Conservation (phyloP, 345 rosid species). For the Garcia nutans region DNA sequence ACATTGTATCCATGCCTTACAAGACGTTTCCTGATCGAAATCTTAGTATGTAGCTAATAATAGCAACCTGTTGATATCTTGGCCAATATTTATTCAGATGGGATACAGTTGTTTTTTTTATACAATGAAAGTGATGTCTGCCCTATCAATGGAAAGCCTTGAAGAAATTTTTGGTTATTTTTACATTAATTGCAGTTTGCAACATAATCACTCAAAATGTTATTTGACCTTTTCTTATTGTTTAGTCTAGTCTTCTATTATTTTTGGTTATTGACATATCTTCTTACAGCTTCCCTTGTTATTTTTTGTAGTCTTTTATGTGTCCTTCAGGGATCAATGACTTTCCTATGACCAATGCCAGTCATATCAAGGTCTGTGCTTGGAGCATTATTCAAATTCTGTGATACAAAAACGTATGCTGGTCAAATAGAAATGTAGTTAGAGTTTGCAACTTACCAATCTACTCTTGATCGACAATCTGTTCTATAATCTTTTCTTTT, state of each 20-base stretch:
- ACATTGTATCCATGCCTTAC: neutral
- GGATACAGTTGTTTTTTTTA: neutral
- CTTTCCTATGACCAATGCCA: slow-evolving; percentile 87
- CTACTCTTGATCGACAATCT: neutral
- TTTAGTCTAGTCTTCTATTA: neutral
- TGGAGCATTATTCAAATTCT: slow-evolving; percentile 5
- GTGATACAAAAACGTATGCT: neutral
- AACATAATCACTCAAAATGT: neutral
- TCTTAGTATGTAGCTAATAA: neutral
- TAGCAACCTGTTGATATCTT: neutral
- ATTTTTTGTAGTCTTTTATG: slow-evolving; percentile 76
- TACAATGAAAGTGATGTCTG: neutral
- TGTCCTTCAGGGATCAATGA: slow-evolving; percentile 96
- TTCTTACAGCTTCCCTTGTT: neutral
- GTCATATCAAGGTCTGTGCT: slow-evolving; percentile 73
- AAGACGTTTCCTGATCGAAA: neutral
- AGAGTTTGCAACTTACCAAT: neutral
- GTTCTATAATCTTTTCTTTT: neutral
- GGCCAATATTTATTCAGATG: neutral
- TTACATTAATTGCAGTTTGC: neutral
- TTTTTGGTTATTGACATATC: neutral
- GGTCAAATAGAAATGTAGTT: neutral
- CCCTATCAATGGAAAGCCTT: neutral
- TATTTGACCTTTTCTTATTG: neutral
- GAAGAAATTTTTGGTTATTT: neutral